Evolutionary conservation across 1,284 basidiomycete species (phyloP), one percentile per base, ranked within the genome.

Genomic region (Phaffia rhodozyma): DNA sequence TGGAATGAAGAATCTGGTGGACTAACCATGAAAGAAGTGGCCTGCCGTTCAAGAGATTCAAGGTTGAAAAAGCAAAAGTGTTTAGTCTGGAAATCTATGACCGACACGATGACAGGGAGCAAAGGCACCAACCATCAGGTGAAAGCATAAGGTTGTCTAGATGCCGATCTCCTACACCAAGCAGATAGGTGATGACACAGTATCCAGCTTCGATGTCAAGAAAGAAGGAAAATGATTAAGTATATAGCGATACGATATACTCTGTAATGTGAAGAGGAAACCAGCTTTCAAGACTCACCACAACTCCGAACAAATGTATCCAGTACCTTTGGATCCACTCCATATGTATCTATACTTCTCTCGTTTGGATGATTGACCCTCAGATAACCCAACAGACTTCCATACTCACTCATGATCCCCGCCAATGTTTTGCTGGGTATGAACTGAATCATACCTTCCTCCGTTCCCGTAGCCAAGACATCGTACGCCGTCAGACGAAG

Each of bases 281-380:
- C n/a, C 13, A 34, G 3, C 6, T 25, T 4, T 5, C 29, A 49
- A 58, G 25, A 80, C 91, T 70, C 71, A 96, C 93, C 94, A 72
- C 96, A 99, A 73, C 93, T 97, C 60, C 91, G 81, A 51, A 99
- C 86, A 75, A 97, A 98, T 0, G 91, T 97, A 71, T 98, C 96
- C 70, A 98, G 85, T 2, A 98, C 91, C 9, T 81, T 81, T 0
- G 91, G 87, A 70, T 92, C 89, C 27, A 98, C 90, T 0, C 92
- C 91, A 71, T 87, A 92, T 5, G 92, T 92, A 68, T 89, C 93
- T 18, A 7, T 30, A 23, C 59, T 61, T 32, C 49, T 25, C 68
- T 92, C 90, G 73, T 96, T 91, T 0, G 93, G 89, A 75, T 93
- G 82, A 70, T 89, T 81, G 61, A 84, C 83, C 54, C 90, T 80